Evolutionary conservation across 2,329 filamentous ascomycete genomes (phyloP).

Genomic region (Falciphora oryzae): DNA sequence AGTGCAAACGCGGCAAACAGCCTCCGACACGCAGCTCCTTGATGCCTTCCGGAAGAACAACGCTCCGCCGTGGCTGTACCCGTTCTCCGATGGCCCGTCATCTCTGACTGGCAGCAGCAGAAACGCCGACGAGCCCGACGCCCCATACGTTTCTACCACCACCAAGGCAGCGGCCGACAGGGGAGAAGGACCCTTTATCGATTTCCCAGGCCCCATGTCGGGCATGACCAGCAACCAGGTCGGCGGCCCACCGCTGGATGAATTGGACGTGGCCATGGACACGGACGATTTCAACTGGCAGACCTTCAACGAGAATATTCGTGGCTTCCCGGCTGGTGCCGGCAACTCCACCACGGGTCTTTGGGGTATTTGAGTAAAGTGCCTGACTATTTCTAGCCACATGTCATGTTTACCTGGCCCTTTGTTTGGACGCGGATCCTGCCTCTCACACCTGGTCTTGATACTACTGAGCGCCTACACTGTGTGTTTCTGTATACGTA

Average conservation of each 20-base stretch:
- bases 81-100: background rate
- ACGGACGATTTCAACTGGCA: conserved; percentile 32
- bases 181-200: background rate
- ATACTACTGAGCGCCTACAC: background rate
- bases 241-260: conserved; percentile 20
- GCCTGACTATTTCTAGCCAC: background rate
- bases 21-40: conserved; percentile 15
- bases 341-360: background rate
- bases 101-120: background rate
- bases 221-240: background rate
- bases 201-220: background rate
- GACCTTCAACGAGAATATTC: conserved; percentile 29
- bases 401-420: background rate
- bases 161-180: background rate
- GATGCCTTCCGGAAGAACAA: conserved; percentile 41
- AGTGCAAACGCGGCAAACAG: conserved; percentile 3
- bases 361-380: background rate
- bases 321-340: conserved; percentile 14
- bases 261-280: conserved; percentile 30
- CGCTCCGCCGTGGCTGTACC: conserved; percentile 47
- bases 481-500: background rate
- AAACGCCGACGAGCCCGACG: background rate
- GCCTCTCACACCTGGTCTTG: background rate
- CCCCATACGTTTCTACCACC: background rate
- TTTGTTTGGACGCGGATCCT: background rate